Base-by-base conservation (phyloP, 208 protist species). In the Angomonas ambiguus region DNA sequence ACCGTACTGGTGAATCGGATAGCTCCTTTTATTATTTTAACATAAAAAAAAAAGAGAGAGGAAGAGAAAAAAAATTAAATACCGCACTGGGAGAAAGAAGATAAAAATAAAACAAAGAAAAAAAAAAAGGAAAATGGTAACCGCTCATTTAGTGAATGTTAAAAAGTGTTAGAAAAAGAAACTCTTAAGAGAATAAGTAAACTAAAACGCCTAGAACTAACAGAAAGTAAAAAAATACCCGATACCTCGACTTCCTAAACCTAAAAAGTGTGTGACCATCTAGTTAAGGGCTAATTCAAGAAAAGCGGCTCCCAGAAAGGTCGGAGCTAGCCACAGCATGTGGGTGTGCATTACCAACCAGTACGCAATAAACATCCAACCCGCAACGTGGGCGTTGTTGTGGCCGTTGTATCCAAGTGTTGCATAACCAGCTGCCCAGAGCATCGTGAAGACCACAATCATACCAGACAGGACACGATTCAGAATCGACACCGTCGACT, bases 351-450 rank as follows among this genome's bases (percentile, higher is more conserved):
- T 64, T n/a, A 92, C 73, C 0, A 93, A 31, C 74, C 79, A 95
- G 67, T 91, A 89, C 20, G 85, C 87, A 62, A 95, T 83, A 64
- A 95, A 93, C 8, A 83, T 67, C 87, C 82, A 93, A 1, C 85
- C 85, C 0, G 91, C 85, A 13, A 80, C 67, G 63, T 93, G 87
- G 0, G 85, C 87, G 55, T 71, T 83, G 69, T 85, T 92, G 77
- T 92, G 82, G 30, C 87, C 84, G 62, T 93, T 93, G 76, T 88
- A 92, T 18, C 87, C 91, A n/a, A 96, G 77, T 18, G 85, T 93
- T 24, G 87, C 80, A 70, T 91, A 96, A 5, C 79, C 84, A 18
- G 85, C 82, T 10, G 82, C 79, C 86, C 91, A 93, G 22, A 94
- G 64, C 78, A 94, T 91, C 6, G 79, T 71, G 65, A 80, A 88